Evolutionary conservation across 805 yeast species (phyloP), one percentile per base, ranked within the genome.

Genomic region (Saccharomyces eubayanus): DNA sequence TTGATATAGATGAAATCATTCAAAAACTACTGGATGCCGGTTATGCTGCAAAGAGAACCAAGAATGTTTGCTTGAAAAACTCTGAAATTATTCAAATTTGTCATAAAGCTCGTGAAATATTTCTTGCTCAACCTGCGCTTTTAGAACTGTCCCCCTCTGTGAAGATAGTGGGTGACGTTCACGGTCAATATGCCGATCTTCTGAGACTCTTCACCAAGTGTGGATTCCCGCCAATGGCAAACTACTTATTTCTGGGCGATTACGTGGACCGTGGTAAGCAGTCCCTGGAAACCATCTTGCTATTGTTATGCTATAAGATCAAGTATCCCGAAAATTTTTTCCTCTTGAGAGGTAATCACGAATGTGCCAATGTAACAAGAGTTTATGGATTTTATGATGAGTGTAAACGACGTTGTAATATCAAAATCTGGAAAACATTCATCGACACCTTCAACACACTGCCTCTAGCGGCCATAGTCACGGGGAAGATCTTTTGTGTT

Each of bases 241-340:
- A 92, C 70, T 92, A 90, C 71, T 74, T 92, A 59, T 92, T 92
- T 63, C 72, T 92, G 47, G 99, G 99, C 30, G 99, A 92, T 71
- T 92, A 92, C 70, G 99, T 92, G 51, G 99, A 92, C 72, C 79
- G 99, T 59, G 99, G 99, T 55, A 92, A 94, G 71, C 99, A 92
- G 72, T 85, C 94, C 2, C 74, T 92, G 54, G 99, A 92, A 69
- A 92, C 98, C 0, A 90, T 92, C 28, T 73, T 92, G 55, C 75
- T 92, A 49, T 74, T 92, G 55, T 76, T 92, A 52, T 90, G 97
- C 71, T 92, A 89, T 75, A 92, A 92, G 70, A 91, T 92, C 70
- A 92, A 91, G 69, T 91, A 90, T 65, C 98, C 98, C 0, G 97
- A 92, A 64, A 92, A 92, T 72, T 90, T 92, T 69, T 92, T 91